Conservation (phyloP, 352 stramenopile genomes). For the Thalassiosira tumida region DNA sequence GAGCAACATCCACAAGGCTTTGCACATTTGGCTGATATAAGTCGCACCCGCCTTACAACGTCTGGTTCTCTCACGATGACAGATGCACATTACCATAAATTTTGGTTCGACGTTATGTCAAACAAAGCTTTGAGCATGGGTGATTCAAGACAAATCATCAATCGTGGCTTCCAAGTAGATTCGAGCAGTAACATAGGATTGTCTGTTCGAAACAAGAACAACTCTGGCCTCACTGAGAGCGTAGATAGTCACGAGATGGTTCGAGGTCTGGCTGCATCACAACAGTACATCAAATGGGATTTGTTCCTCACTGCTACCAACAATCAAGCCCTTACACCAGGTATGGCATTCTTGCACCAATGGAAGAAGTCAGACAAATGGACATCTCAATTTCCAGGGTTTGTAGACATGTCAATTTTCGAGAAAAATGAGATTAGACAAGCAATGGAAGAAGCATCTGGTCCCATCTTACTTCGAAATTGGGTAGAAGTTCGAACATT, state of each 20-base stretch:
- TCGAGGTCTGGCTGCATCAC: constrained; percentile 21
- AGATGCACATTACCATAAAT: background rate
- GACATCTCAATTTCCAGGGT: constrained; percentile 25
- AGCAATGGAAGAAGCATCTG: constrained; percentile 38
- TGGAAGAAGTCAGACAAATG: constrained; percentile 48
- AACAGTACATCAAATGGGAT: constrained; percentile 50
- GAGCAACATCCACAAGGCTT: constrained; percentile 14
- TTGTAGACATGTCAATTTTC: constrained; percentile 9
- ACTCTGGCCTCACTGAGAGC: background rate
- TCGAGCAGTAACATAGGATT: constrained; percentile 20
- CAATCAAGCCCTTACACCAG: constrained; percentile 21
- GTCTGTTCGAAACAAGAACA: constrained; percentile 5
- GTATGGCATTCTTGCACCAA: constrained; percentile 18
- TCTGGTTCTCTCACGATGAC: background rate
- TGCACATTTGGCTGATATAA: background rate
- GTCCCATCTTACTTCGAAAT: constrained; percentile 35
- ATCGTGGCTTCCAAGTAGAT: constrained; percentile 38
- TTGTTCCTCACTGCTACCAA: constrained; percentile 51
- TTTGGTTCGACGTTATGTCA: background rate
- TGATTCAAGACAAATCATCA: constrained; percentile 40
- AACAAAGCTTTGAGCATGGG: constrained; percentile 26
- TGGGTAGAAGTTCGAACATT: constrained; percentile 41
- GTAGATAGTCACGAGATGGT: constrained; percentile 51
- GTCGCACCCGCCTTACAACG: background rate
- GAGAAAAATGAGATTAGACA: constrained; percentile 17